Evolutionary conservation across 1,284 basidiomycete genomes (phyloP).

Genomic region (Rhodotorula sp.): DNA sequence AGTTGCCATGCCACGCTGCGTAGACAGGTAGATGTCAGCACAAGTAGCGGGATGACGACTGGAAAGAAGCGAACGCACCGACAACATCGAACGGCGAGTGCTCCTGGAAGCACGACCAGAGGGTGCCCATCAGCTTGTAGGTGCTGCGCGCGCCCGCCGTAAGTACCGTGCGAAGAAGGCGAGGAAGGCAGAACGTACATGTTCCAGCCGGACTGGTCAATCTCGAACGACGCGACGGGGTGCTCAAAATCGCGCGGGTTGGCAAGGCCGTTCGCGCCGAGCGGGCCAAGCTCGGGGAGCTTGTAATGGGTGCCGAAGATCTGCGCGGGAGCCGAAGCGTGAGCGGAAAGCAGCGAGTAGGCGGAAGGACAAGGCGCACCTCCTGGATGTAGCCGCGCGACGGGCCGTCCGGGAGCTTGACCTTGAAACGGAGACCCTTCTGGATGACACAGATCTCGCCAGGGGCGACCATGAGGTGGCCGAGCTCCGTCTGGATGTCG

Average conservation of each 20-base stretch:
- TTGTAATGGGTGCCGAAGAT: slow-evolving; percentile 66
- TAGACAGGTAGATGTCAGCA: no score
- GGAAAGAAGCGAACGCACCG: slow-evolving; percentile 48
- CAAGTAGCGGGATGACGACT: not conserved
- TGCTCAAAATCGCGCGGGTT: slow-evolving; percentile 65
- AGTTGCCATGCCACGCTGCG: slow-evolving; percentile 54
- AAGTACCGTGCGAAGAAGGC: no score
- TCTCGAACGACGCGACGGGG: slow-evolving; percentile 65
- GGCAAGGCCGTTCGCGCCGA: slow-evolving; percentile 57
- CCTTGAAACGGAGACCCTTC: slow-evolving; percentile 67
- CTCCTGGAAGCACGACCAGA: slow-evolving; percentile 62
- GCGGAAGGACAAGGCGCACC: slow-evolving; percentile 46
- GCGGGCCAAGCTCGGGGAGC: slow-evolving; percentile 67
- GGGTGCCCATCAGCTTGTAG: slow-evolving; percentile 60
- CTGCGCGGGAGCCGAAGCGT: slow-evolving; percentile 41
- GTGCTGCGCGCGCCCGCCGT: not conserved
- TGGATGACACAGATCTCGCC: slow-evolving; percentile 67
- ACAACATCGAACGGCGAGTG: slow-evolving; percentile 74
- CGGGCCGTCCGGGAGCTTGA: slow-evolving; percentile 58
- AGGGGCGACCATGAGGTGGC: slow-evolving; percentile 66
- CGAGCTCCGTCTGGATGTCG: slow-evolving; percentile 70
- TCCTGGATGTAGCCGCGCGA: slow-evolving; percentile 51
- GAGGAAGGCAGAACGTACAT: not conserved
- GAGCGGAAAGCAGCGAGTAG: slow-evolving; percentile 54
- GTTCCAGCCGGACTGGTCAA: slow-evolving; percentile 55